phyloP scores from a whole-genome alignment of 2,329 filamentous ascomycete species.

The Emericellopsis cladophorae region DNA sequence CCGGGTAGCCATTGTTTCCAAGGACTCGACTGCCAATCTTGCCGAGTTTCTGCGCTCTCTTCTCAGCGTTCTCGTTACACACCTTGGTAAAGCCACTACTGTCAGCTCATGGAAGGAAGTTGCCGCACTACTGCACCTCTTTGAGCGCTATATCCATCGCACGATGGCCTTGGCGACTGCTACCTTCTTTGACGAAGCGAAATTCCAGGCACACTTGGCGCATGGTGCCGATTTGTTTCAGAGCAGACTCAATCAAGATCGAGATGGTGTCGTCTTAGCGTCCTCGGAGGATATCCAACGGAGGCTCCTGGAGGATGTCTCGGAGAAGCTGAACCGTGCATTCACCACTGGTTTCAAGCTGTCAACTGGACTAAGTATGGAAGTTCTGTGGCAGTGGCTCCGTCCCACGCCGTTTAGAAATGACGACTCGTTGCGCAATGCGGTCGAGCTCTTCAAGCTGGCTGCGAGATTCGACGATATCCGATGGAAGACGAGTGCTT shows the following conservation, averaged over 20 bases:
- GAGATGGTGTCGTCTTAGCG: background rate
- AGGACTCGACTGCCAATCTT: constrained; percentile 46
- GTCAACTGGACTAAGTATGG: constrained; percentile 68
- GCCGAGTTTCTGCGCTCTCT: constrained; percentile 34
- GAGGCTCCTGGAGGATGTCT: constrained; percentile 12
- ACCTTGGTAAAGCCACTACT: constrained; percentile 16
- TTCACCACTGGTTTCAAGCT: constrained; percentile 63
- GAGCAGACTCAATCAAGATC: constrained; percentile 3
- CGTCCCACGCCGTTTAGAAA: constrained; percentile 47
- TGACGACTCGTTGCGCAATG: constrained; percentile 28
- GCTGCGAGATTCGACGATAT: constrained; percentile 47
- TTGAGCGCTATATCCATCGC: constrained; percentile 42
- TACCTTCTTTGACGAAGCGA: constrained; percentile 44
- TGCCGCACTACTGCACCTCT: constrained; percentile 14
- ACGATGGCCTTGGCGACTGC: constrained; percentile 34
- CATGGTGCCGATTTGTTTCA: constrained; percentile 32
- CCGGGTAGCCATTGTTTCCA: constrained; percentile 41
- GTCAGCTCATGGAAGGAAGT: constrained; percentile 1
- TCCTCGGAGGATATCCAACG: background rate
- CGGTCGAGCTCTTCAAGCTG: constrained; percentile 39
- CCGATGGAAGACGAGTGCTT: constrained; percentile 43
- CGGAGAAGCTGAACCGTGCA: constrained; percentile 31
- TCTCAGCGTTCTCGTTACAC: constrained; percentile 27
- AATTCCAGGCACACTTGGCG: constrained; percentile 49
- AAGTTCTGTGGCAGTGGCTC: constrained; percentile 61